Evolutionary conservation across 2,329 filamentous ascomycete species (phyloP).

Genomic region (Xylariaceae sp.): DNA sequence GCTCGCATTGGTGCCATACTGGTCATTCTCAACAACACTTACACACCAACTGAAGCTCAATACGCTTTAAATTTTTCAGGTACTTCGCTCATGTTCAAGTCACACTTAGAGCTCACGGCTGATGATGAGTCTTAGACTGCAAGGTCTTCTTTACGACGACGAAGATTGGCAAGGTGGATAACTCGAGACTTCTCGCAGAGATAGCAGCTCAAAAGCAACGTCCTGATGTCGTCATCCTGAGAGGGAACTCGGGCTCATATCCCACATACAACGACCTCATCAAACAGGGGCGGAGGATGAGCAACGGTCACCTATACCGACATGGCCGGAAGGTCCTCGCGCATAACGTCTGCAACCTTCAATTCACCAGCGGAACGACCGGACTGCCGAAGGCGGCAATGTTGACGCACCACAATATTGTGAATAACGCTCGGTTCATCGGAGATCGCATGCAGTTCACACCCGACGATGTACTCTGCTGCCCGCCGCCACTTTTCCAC

Average conservation of each 20-base stretch:
- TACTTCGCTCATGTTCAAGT: conserved; percentile 41
- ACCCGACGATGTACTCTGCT: conserved; percentile 73
- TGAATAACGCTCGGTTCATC: conserved; percentile 73
- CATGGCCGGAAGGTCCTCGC: conserved; percentile 63
- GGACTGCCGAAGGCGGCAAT: conserved; percentile 77
- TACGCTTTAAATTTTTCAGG: conserved; percentile 75
- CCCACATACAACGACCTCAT: conserved; percentile 67
- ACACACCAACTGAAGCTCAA: conserved; percentile 74
- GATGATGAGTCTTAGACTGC: conserved; percentile 59
- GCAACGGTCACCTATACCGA: conserved; percentile 57
- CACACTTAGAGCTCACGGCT: neutral
- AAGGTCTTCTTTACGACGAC: conserved; percentile 76
- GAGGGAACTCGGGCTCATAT: conserved; percentile 61
- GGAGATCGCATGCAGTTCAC: conserved; percentile 77
- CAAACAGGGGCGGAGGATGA: conserved; percentile 55
- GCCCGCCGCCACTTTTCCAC: conserved; percentile 84
- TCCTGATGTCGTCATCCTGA: conserved; percentile 66
- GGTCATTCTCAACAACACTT: conserved; percentile 84
- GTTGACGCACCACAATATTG: conserved; percentile 71
- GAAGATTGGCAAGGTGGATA: conserved; percentile 70
- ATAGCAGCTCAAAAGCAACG: conserved; percentile 54
- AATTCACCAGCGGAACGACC: conserved; percentile 79
- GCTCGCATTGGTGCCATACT: conserved; percentile 71
- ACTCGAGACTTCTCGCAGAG: conserved; percentile 63
- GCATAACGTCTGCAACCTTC: conserved; percentile 74